Evolutionary conservation across 331 rosid species (phyloP), one percentile per base, ranked within the genome.

Genomic region (Pyrus hybrid): DNA sequence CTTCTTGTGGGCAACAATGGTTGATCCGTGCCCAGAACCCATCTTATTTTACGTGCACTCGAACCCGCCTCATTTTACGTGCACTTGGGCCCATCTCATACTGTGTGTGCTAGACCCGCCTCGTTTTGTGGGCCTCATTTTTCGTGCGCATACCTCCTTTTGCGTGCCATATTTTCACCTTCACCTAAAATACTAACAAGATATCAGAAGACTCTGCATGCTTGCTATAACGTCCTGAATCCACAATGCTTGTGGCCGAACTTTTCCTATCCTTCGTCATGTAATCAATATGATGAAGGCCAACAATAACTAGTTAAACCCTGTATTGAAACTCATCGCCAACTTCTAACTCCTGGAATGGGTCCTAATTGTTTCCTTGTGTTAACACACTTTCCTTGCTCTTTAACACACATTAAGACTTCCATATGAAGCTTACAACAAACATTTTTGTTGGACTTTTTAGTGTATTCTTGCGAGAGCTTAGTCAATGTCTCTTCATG

Each of bases 221-320:
- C 33, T 86, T 84, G 0, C 23, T 67, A 53, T 87, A 83, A 6
- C 79, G 80, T 1, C 26, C 22, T 1, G 89, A 70, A 0, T 43
- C 85, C 1, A 89, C 88, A 32, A 89, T 68, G 80, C 89, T 85
- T 2, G 86, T 89, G 16, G 91, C 93, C 37, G 80, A 30, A 2
- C 28, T 37, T 23, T 26, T 9, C 10, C 43, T 45, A 6, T 71
- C 78, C 28, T 22, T 63, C 57, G 47, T 54, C 71, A 77, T 58
- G 71, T 35, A 87, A 79, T 87, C 91, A 72, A 89, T 87, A 5
- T 18, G 68, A 45, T 89, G 93, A 47, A 89, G 90, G 11, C 93
- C 93, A 30, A 83, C 56, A 2, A 85, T 66, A 49, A 17, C 4
- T 30, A 88, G 80, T 62, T 86, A 86, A 51, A 47, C 23, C 72